A percentile compares a stretch with the other conserved stretches of the same genome.
Conservation (phyloP, 2,329 filamentous ascomycete genomes). For the Nakataea oryzae region DNA sequence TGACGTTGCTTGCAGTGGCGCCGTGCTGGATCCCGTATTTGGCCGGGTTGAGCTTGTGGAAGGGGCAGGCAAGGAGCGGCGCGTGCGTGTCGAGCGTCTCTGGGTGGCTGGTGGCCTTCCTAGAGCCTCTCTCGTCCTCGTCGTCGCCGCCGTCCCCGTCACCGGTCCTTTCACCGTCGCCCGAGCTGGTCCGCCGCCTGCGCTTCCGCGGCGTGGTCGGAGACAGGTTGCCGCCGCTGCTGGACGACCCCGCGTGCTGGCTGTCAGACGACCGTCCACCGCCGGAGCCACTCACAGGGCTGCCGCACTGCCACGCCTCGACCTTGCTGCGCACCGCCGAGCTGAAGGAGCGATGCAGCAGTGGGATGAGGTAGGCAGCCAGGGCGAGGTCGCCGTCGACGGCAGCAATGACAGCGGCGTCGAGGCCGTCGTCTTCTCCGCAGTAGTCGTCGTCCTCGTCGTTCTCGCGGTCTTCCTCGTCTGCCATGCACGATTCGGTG, state of each 20-base stretch:
- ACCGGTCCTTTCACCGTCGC: conserved; percentile 4
- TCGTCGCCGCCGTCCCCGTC: conserved; percentile 8
- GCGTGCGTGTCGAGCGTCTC: neutral
- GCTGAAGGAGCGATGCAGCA: conserved; percentile 12
- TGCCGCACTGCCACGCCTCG: conserved; percentile 13
- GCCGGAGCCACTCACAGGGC: neutral
- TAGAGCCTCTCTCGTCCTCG: conserved; percentile 6
- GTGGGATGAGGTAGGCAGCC: conserved; percentile 13
- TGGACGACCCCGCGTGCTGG: neutral
- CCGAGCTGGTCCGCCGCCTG: conserved; percentile 9
- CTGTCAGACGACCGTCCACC: neutral
- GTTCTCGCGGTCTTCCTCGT: conserved; percentile 7
- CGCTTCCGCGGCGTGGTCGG: conserved; percentile 8
- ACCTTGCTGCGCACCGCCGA: conserved; percentile 12
- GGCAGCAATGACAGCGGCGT: conserved; percentile 12
- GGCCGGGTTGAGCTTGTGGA: conserved; percentile 15
- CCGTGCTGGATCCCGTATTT: conserved; percentile 15
- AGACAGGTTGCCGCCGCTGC: conserved; percentile 3
- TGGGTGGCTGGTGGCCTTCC: conserved; percentile 1
- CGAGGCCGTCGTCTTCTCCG: conserved; percentile 13
- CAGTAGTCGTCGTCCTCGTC: conserved; percentile 13
- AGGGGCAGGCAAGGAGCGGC: conserved; percentile 14
- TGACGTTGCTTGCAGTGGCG: conserved; percentile 6
- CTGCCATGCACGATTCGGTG: conserved; percentile 8
- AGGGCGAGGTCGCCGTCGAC: conserved; percentile 13